Base-by-base conservation (phyloP, 495 filamentous ascomycete genomes). In the Penicillium bialowiezense region DNA sequence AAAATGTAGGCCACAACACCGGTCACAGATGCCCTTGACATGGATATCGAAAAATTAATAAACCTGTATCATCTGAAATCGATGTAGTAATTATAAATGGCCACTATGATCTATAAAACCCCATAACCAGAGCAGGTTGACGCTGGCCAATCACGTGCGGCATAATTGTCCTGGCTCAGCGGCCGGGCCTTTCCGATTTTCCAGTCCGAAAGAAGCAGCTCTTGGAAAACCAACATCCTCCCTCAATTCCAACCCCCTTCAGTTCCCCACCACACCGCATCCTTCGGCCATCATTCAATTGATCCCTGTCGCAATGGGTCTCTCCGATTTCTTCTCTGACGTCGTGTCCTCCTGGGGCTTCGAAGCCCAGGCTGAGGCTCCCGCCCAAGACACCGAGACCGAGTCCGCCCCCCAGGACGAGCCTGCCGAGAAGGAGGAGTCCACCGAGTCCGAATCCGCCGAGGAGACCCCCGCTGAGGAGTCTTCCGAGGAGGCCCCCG, bases 261-360 rank as follows among this genome's bases (percentile, higher is more conserved):
- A 55, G 56, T 52, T 44, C 44, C 39, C 46, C 46, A 46, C 40
- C 38, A 56, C 42, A 50, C 41, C 53, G 44, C 54, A 58, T 47
- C 52, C 60, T 56, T 57, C 57, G 63, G 62, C 58, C 54, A 63
- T 53, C 56, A 19, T 52, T 67, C 69, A 70, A 72, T 66, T 70
- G 62, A 70, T 62, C 43, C 34, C 60, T 54, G 52, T 59, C 71
- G 76, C 68, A 60, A 87, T 85, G 84, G 75, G 78, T 70, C 69
- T 86, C 70, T 65, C 76, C 57, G 81, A 85, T 61, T 74, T 83
- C 68, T 78, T 89, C 72, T 72, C 76, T 67, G 78, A 85, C 67
- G 64, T 86, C 54, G 67, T 76, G 60, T 74, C 76, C 56, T 75
- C 78, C 62, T 64, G 83, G 52, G 72, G 76, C 65, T 67, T 85